phyloP scores from a whole-genome alignment of 2,329 filamentous ascomycete species.

The Colletotrichum sp. region DNA sequence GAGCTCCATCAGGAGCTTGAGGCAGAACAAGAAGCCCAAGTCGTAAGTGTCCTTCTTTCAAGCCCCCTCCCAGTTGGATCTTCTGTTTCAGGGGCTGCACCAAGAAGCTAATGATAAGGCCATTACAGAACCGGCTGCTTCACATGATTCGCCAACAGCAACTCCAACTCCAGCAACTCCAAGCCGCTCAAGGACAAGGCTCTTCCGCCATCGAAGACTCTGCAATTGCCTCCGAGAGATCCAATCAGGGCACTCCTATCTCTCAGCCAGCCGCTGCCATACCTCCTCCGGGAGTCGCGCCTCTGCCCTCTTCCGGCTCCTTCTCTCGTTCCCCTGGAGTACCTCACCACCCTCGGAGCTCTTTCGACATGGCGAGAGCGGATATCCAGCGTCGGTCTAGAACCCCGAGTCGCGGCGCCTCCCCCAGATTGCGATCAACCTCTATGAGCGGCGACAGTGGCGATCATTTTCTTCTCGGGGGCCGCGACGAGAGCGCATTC shows the following conservation, averaged over 20 bases:
- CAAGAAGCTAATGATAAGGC: constrained; percentile 16
- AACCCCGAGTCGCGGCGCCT: constrained; percentile 63
- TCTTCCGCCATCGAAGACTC: constrained; percentile 56
- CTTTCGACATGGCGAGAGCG: constrained; percentile 62
- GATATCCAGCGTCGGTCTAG: constrained; percentile 62
- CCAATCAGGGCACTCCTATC: constrained; percentile 40
- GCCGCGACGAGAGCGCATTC: constrained; percentile 76
- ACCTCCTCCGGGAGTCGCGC: constrained; percentile 26
- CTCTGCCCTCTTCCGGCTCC: constrained; percentile 44
- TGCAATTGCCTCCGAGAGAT: constrained; percentile 50
- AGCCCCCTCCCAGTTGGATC: not conserved
- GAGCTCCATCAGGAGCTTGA: constrained; percentile 82
- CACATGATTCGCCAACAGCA: constrained; percentile 80
- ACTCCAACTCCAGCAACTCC: constrained; percentile 69
- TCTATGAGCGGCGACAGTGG: constrained; percentile 65
- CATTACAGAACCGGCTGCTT: constrained; percentile 71
- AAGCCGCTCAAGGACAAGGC: constrained; percentile 42
- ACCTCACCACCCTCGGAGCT: constrained; percentile 57
- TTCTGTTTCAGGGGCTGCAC: not conserved
- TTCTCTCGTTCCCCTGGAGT: constrained; percentile 57
- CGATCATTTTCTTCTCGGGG: constrained; percentile 65
- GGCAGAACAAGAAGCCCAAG: constrained; percentile 80
- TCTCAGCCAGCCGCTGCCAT: constrained; percentile 31
- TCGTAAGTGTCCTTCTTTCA: constrained; percentile 52
- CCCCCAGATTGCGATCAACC: constrained; percentile 61